Evolutionary conservation across 2,329 filamentous ascomycete species (phyloP).

Genomic region (Trichoderma brevicompactum): DNA sequence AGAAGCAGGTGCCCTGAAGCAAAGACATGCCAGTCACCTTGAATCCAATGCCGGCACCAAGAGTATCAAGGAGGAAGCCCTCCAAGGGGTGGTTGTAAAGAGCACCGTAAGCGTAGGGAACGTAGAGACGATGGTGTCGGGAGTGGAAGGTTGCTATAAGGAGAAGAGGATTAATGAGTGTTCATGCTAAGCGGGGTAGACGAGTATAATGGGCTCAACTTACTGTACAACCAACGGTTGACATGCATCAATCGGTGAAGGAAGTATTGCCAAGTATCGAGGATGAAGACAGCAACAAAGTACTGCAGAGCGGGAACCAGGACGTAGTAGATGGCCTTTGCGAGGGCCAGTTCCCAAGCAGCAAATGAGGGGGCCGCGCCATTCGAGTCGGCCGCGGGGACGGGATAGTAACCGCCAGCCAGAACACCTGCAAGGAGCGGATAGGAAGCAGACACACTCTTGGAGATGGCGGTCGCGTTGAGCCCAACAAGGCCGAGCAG

Average conservation of each 20-base stretch:
- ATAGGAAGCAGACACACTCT: slow-evolving; percentile 72
- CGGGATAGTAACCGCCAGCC: slow-evolving; percentile 80
- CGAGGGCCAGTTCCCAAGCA: slow-evolving; percentile 76
- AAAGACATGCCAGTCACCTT: slow-evolving; percentile 80
- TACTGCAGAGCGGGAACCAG: slow-evolving; percentile 80
- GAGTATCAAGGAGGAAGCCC: slow-evolving; percentile 89
- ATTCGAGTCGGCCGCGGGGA: slow-evolving; percentile 58
- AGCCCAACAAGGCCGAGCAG: slow-evolving; percentile 74
- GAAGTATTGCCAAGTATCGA: slow-evolving; percentile 99
- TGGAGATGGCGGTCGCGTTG: slow-evolving; percentile 74
- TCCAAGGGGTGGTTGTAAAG: slow-evolving; percentile 97
- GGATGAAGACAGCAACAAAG: slow-evolving; percentile 69
- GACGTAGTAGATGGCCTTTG: slow-evolving; percentile 79
- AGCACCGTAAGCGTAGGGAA: slow-evolving; percentile 95
- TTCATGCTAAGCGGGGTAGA: slow-evolving; percentile 55
- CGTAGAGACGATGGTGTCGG: slow-evolving; percentile 93
- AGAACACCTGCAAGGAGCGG: slow-evolving; percentile 76
- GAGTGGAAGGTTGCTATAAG: slow-evolving; percentile 73
- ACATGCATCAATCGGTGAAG: slow-evolving; percentile 95
- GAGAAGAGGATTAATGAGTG: slow-evolving; percentile 51
- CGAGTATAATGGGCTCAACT: slow-evolving; percentile 49
- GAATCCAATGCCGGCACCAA: slow-evolving; percentile 83
- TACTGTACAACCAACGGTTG: slow-evolving; percentile 96
- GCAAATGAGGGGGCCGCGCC: slow-evolving; percentile 72
- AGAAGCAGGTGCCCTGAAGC: slow-evolving; percentile 87